phyloP scores from a whole-genome alignment of 805 yeast species.

The Saccharomycopsis sp. region DNA sequence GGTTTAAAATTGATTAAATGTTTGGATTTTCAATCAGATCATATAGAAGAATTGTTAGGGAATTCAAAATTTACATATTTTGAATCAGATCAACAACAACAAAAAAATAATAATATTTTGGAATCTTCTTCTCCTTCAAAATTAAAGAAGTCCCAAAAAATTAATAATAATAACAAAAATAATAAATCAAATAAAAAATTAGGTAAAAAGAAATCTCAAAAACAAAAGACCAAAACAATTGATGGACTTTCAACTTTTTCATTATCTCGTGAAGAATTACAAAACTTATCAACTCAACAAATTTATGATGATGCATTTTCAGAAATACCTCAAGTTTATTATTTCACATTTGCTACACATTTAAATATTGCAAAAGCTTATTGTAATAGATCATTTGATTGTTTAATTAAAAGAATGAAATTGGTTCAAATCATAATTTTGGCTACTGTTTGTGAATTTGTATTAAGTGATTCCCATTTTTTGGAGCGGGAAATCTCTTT shows the following conservation, averaged over 20 bases:
- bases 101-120: too few species aligned
- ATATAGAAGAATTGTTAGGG: too few species aligned
- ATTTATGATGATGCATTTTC: slow-evolving; percentile 51
- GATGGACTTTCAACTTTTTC: slow-evolving; percentile 40
- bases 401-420: slow-evolving; percentile 43
- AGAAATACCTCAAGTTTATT: slow-evolving; percentile 46
- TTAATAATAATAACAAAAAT: too few species aligned
- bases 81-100: too few species aligned
- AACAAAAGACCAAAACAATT: slow-evolving; percentile 19
- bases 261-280: slow-evolving; percentile 46
- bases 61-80: slow-evolving; percentile 50
- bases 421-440: slow-evolving; percentile 55
- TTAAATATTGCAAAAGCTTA: slow-evolving; percentile 67
- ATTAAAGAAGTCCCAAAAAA: too few species aligned
- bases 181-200: slow-evolving; percentile 18
- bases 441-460: slow-evolving; percentile 54
- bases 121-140: too few species aligned
- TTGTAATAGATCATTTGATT: slow-evolving; percentile 41
- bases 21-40: too few species aligned
- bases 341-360: slow-evolving; percentile 52
- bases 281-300: slow-evolving; percentile 45
- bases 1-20: too few species aligned
- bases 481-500: too few species aligned
- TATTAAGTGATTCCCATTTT: slow-evolving; percentile 21
- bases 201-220: slow-evolving; percentile 19